Conservation (phyloP, 768 basidiomycete species). For the Suillus clintonianus region DNA sequence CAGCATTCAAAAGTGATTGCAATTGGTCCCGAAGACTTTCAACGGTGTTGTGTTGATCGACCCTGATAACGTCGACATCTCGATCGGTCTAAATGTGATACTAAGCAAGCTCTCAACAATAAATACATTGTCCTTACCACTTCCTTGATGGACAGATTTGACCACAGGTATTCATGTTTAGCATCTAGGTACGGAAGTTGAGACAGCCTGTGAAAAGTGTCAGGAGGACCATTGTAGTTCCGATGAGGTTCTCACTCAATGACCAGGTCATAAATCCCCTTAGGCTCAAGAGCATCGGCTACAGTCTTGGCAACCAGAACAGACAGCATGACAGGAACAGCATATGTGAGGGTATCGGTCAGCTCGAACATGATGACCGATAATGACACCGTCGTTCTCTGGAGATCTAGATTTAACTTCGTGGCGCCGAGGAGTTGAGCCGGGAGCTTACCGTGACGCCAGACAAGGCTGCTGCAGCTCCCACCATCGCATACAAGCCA, state of each 20-base stretch:
- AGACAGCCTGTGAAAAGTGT: slow-evolving; percentile 48
- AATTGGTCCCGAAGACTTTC: slow-evolving; percentile 73
- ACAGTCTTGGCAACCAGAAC: slow-evolving; percentile 63
- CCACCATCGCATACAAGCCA: slow-evolving; percentile 94
- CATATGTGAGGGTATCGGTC: slow-evolving; percentile 91
- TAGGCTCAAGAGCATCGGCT: slow-evolving; percentile 49
- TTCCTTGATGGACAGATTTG: slow-evolving; percentile 69
- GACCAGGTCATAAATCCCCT: slow-evolving; percentile 96
- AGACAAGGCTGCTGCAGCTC: slow-evolving; percentile 90
- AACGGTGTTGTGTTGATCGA: slow-evolving; percentile 78
- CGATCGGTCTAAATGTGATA: slow-evolving; percentile 54
- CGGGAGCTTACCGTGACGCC: slow-evolving; percentile 80
- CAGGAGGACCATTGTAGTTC: background rate
- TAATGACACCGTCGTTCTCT: slow-evolving; percentile 89
- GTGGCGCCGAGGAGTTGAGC: slow-evolving; percentile 1
- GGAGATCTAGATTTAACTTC: slow-evolving; percentile 10
- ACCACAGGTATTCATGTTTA: slow-evolving; percentile 91
- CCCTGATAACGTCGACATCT: slow-evolving; percentile 67
- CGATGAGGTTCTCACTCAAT: slow-evolving; percentile 59
- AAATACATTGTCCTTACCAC: slow-evolving; percentile 53
- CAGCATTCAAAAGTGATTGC: slow-evolving; percentile 52
- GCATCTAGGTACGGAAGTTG: slow-evolving; percentile 92
- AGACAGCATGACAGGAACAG: slow-evolving; percentile 84
- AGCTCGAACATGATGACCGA: slow-evolving; percentile 97
- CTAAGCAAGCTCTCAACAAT: background rate